Conservation (phyloP, 768 basidiomycete genomes). For the Amanita phalloides region DNA sequence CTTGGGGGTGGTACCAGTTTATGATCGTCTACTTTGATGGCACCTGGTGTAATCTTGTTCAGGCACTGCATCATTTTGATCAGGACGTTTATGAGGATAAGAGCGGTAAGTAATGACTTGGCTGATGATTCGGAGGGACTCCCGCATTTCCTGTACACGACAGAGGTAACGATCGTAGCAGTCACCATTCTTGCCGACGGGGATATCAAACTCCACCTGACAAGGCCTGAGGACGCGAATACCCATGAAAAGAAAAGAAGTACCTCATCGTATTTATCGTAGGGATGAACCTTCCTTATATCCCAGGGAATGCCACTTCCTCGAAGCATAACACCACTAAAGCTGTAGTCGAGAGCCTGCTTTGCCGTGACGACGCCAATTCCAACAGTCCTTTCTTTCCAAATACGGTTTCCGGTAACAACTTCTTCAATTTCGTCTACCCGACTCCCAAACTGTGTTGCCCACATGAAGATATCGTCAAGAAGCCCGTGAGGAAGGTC, state of each 20-base stretch:
- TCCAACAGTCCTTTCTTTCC: conserved; percentile 90
- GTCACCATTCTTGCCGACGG: conserved; percentile 94
- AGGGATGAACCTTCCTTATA: conserved; percentile 81
- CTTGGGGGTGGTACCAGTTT: conserved; percentile 95
- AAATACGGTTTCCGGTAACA: conserved; percentile 94
- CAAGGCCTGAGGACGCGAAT: not conserved
- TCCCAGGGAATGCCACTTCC: conserved; percentile 96
- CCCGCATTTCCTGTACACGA: conserved; percentile 97
- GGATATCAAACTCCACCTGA: conserved; percentile 93
- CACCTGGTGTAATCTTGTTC: conserved; percentile 94
- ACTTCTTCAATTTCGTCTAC: conserved; percentile 98
- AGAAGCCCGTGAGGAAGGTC: conserved; percentile 98
- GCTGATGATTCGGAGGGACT: conserved; percentile 80
- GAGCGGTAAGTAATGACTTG: conserved; percentile 32
- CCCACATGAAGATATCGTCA: conserved; percentile 97
- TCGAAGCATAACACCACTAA: conserved; percentile 95
- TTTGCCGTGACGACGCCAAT: conserved; percentile 88
- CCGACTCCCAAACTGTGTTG: conserved; percentile 83
- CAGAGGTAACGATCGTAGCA: conserved; percentile 98
- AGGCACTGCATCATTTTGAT: conserved; percentile 47
- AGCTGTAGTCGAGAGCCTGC: conserved; percentile 84
- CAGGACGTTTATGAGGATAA: not conserved
- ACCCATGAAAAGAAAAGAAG: conserved; percentile 8
- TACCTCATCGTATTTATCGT: conserved; percentile 94
- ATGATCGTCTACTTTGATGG: conserved; percentile 91